Base-by-base conservation (phyloP, 192 early-diverging fungal species). In the Spizellomyces sp. region DNA sequence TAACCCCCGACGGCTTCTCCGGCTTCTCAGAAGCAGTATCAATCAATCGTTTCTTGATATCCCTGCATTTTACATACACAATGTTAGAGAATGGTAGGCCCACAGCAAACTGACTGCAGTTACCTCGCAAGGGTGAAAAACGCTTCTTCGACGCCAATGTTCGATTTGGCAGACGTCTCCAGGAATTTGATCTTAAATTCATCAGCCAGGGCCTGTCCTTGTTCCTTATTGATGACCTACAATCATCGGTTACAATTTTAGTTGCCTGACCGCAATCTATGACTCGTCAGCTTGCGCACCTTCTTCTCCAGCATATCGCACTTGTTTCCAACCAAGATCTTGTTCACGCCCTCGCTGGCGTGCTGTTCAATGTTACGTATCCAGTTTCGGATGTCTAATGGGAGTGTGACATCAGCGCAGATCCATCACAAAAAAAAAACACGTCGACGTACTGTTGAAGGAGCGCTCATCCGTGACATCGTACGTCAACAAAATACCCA, bases 281-380 rank as follows among this genome's bases (percentile, higher is more conserved):
- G 44, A 58, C 14, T 7, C 27, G 7, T 19, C n/a, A 56, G 44
- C 15, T 27, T 41, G 19, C 27, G 62, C 77, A 93, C 92, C 84
- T 93, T 92, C 81, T 94, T 93, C 66, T 95, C 98, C 50, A 91
- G 87, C 88, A 97, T 94, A 81, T 99, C 98, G 80, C 96, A 98
- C 76, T 99, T 99, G 89, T 99, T 99, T 62, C 96, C 98, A 81
- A 99, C 93, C 60, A 99, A 87, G 48, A 99, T 96, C 81, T 96
- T 96, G 86, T 97, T 96, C 14, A 99, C 98, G 62, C 95, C 96
- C 78, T 98, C 96, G 78, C 90, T 96, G 50, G 98, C 98, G 77
- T 99, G 94, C 77, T 99, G 96, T 79, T 99, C 98, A 76, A 99
- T 96, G 81, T 99, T 99, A 69, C 93, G 92, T 77, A 98, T 96